Evolutionary conservation across 208 protist genomes (phyloP).

Genomic region (Vickermania ingenoplastis): DNA sequence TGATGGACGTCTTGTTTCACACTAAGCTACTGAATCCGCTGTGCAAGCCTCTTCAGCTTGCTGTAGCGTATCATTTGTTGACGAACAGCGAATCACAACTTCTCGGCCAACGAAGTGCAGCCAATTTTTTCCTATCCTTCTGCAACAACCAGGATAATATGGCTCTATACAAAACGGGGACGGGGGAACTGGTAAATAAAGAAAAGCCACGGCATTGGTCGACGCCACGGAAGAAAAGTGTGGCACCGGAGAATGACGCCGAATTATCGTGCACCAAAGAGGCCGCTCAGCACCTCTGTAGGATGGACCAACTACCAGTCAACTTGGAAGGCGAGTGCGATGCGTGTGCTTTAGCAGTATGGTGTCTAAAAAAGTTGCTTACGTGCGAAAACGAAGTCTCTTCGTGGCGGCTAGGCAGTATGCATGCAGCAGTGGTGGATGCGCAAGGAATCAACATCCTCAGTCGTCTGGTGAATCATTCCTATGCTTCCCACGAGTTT

Average conservation of each 20-base stretch:
- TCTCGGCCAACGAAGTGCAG: background rate
- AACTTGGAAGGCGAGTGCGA: no score
- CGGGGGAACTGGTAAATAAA: no score
- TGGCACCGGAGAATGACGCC: no score
- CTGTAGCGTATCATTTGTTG: background rate
- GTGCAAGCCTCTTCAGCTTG: background rate
- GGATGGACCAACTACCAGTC: no score
- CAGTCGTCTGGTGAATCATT: background rate
- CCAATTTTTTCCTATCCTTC: background rate
- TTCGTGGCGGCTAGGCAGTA: background rate
- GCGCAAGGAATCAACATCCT: background rate
- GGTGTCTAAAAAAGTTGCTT: background rate
- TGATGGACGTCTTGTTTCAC: conserved; percentile 25
- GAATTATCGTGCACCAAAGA: no score
- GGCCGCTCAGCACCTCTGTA: no score
- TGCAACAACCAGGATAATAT: no score
- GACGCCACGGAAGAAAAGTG: background rate
- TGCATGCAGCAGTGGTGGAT: background rate
- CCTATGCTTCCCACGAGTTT: background rate
- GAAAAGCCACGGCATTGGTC: no score
- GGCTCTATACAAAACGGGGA: no score
- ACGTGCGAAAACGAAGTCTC: background rate
- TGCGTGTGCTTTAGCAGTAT: conserved; percentile 3
- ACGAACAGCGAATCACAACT: background rate
- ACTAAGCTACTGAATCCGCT: background rate